These are phyloP conservation scores for Zygosaccharomyces pseudorouxii DNA, from an alignment of 805 yeast species.

Conservation along the genomic window DNA sequence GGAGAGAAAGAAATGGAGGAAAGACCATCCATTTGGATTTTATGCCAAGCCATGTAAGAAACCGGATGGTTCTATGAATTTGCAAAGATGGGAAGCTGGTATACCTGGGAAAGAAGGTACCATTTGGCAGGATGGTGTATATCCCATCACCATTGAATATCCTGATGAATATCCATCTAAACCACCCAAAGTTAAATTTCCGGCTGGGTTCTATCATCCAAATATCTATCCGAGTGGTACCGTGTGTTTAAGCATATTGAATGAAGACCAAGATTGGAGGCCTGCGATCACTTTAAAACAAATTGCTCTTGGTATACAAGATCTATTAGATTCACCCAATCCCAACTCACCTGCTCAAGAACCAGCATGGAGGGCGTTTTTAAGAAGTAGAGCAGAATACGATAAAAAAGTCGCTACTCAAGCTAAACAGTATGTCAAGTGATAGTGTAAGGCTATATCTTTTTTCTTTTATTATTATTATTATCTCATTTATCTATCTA, in stretches of 20 bases:
- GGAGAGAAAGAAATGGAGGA: conserved; percentile 97
- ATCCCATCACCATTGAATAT: conserved; percentile 75
- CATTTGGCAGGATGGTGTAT: conserved; percentile 85
- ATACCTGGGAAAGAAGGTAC: conserved; percentile 90
- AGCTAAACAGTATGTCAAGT: conserved; percentile 61
- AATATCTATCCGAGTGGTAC: conserved; percentile 98
- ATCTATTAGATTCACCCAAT: conserved; percentile 82
- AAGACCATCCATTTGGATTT: conserved; percentile 97
- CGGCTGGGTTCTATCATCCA: conserved; percentile 90
- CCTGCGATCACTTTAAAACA: conserved; percentile 93
- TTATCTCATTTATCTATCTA: conserved; percentile 2
- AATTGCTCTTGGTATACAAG: conserved; percentile 87
- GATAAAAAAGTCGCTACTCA: conserved; percentile 77
- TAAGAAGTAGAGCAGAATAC: conserved; percentile 62
- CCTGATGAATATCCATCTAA: conserved; percentile 93
- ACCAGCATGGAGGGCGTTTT: conserved; percentile 88
- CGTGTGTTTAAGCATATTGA: conserved; percentile 84
- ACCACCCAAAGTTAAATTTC: conserved; percentile 92
- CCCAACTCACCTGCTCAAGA: conserved; percentile 97
- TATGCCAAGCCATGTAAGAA: conserved; percentile 83
- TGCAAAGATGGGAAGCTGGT: conserved; percentile 89
- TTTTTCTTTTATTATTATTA: neutral
- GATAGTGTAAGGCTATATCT: conserved; percentile 4
- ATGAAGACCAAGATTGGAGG: conserved; percentile 96
- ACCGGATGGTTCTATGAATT: conserved; percentile 78